Conservation (phyloP, 805 yeast species). For the Candida andamanensis region DNA sequence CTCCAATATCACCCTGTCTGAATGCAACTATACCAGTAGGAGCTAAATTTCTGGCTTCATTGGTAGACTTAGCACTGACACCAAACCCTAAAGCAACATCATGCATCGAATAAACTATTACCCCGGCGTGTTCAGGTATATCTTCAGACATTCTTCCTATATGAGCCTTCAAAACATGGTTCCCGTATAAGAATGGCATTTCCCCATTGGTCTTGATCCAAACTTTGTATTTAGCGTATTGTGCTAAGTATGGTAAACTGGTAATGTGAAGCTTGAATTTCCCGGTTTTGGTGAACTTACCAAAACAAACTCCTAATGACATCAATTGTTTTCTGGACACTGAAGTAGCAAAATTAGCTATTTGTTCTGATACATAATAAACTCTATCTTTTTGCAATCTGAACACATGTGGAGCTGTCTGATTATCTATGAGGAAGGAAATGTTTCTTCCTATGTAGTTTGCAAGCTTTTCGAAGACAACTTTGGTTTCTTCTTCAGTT, state of each 20-base stretch:
- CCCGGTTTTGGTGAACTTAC: slow-evolving; percentile 96
- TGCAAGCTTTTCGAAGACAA: slow-evolving; percentile 92
- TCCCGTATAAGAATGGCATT: slow-evolving; percentile 96
- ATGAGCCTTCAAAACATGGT: slow-evolving; percentile 94
- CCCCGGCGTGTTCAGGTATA: slow-evolving; percentile 97
- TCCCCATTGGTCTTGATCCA: slow-evolving; percentile 98
- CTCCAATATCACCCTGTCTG: slow-evolving; percentile 97
- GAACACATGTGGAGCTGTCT: slow-evolving; percentile 87
- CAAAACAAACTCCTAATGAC: slow-evolving; percentile 91
- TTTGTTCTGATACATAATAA: slow-evolving; percentile 79
- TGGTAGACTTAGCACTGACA: slow-evolving; percentile 85
- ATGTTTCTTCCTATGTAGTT: slow-evolving; percentile 96
- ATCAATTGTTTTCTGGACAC: slow-evolving; percentile 84
- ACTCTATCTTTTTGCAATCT: slow-evolving; percentile 95
- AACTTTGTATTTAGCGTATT: slow-evolving; percentile 85
- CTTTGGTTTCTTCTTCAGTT: slow-evolving; percentile 95
- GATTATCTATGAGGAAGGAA: slow-evolving; percentile 77
- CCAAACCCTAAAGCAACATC: slow-evolving; percentile 96
- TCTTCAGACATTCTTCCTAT: slow-evolving; percentile 96
- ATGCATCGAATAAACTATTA: slow-evolving; percentile 82
- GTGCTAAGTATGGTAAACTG: slow-evolving; percentile 75
- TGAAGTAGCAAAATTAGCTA: slow-evolving; percentile 84
- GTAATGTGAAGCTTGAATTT: slow-evolving; percentile 94
- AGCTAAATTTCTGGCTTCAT: slow-evolving; percentile 79
- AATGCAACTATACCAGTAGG: slow-evolving; percentile 95